phyloP scores from a whole-genome alignment of 495 filamentous ascomycete species.

The Tuber brumale region DNA sequence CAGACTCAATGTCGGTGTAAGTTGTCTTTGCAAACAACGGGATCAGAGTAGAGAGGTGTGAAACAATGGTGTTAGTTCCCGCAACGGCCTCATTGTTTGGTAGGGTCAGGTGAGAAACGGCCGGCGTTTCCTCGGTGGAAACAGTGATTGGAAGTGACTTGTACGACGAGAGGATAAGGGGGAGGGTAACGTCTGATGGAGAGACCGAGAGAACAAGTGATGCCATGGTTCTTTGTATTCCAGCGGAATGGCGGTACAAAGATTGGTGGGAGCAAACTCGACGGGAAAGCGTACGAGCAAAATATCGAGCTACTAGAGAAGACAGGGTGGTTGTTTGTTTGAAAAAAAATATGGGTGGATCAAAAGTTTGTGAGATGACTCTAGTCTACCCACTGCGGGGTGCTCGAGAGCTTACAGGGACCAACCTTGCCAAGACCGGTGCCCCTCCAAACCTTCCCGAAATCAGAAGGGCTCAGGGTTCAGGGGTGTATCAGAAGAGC shows the following conservation, averaged over 20 bases:
- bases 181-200: constrained; percentile 32
- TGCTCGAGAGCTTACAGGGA: neutral
- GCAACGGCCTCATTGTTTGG: constrained; percentile 24
- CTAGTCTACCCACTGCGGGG: neutral
- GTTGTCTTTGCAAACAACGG: constrained; percentile 54
- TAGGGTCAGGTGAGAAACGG: constrained; percentile 30
- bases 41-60: constrained; percentile 31
- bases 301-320: neutral
- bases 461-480: neutral
- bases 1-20: constrained; percentile 69
- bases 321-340: neutral
- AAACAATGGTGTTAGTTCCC: constrained; percentile 39
- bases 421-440: neutral
- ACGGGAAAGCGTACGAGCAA: constrained; percentile 23
- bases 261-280: constrained; percentile 16
- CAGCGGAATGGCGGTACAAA: constrained; percentile 12
- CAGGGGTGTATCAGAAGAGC: neutral
- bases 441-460: neutral
- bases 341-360: neutral
- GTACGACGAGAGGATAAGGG: constrained; percentile 35
- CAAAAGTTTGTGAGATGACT: neutral
- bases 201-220: constrained; percentile 31
- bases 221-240: constrained; percentile 30
- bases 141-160: constrained; percentile 13
- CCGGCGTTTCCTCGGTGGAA: constrained; percentile 12